A percentile compares a stretch with the other conserved stretches of the same genome.
phyloP scores from a whole-genome alignment of 805 yeast genomes.

The Scheffersomyces lignosus region DNA sequence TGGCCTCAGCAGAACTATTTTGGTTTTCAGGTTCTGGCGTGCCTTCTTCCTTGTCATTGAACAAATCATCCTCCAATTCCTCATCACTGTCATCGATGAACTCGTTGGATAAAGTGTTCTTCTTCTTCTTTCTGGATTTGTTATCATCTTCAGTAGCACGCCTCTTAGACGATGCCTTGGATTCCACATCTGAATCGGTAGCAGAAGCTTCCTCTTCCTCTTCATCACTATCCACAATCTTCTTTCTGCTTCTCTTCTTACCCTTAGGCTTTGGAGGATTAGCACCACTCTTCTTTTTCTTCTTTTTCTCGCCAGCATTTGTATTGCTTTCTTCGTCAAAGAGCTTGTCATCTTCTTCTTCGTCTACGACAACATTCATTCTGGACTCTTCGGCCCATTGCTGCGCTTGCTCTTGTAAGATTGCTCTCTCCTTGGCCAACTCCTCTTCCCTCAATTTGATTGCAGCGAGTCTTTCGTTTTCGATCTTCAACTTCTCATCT shows the following conservation, averaged over 20 bases:
- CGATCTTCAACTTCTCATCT: constrained; percentile 31
- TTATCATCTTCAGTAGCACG: constrained; percentile 35
- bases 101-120: constrained; percentile 29
- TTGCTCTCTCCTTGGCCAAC: constrained; percentile 44
- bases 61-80: constrained; percentile 31
- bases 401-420: constrained; percentile 52
- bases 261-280: too few species aligned
- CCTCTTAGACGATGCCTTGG: constrained; percentile 14
- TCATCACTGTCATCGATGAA: constrained; percentile 50
- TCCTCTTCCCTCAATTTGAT: constrained; percentile 49
- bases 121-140: constrained; percentile 31
- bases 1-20: too few species aligned
- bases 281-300: too few species aligned
- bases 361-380: constrained; percentile 35
- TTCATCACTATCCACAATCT: constrained; percentile 36
- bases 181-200: constrained; percentile 5
- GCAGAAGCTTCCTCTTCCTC: constrained; percentile 20
- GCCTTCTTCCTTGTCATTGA: constrained; percentile 29
- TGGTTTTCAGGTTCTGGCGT: constrained; percentile 15
- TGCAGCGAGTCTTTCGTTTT: constrained; percentile 41
- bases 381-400: constrained; percentile 52
- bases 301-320: constrained; percentile 13
- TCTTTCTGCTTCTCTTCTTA: constrained; percentile 19
- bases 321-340: constrained; percentile 22
- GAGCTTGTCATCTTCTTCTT: constrained; percentile 33